Evolutionary conservation across 2,329 filamentous ascomycete genomes (phyloP).

Genomic region (Leptographium galeiforme): DNA sequence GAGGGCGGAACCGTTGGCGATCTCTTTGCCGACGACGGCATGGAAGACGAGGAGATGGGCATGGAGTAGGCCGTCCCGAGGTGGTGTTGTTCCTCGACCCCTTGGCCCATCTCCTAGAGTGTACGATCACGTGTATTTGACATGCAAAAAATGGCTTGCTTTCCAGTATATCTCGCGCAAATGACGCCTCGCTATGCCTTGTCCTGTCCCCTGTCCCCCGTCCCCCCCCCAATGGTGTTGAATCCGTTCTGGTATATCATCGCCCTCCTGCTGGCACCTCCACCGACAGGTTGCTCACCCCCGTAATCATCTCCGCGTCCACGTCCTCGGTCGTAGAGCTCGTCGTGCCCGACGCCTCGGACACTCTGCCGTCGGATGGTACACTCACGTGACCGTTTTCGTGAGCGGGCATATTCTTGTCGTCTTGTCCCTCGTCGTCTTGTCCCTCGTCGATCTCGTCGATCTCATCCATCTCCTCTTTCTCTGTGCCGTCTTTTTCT

Average conservation of each 20-base stretch:
- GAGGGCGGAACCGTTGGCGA: slow-evolving; percentile 41
- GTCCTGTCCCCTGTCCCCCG: too few relatives aligned
- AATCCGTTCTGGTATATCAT: background rate
- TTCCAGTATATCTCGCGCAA: slow-evolving; percentile 1
- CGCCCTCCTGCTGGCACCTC: slow-evolving; percentile 14
- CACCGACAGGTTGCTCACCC: slow-evolving; percentile 38
- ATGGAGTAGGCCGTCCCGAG: slow-evolving; percentile 13
- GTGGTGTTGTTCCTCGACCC: background rate
- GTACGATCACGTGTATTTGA: background rate
- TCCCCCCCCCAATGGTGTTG: background rate
- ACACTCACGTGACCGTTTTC: too few relatives aligned
- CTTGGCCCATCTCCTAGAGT: background rate
- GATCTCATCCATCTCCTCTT: background rate
- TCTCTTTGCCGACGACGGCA: slow-evolving; percentile 21
- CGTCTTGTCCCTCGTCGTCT: background rate
- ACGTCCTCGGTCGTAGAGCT: slow-evolving; percentile 27
- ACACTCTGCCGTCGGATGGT: background rate
- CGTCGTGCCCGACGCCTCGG: background rate
- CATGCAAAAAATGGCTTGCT: slow-evolving; percentile 10
- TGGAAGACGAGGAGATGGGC: slow-evolving; percentile 23
- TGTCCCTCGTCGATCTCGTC: background rate
- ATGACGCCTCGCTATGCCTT: too few relatives aligned
- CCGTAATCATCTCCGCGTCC: slow-evolving; percentile 45
- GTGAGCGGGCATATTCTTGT: background rate
- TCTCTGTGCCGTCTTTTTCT: slow-evolving; percentile 7